Evolutionary conservation across 805 yeast species (phyloP).

Genomic region (Candida maris): DNA sequence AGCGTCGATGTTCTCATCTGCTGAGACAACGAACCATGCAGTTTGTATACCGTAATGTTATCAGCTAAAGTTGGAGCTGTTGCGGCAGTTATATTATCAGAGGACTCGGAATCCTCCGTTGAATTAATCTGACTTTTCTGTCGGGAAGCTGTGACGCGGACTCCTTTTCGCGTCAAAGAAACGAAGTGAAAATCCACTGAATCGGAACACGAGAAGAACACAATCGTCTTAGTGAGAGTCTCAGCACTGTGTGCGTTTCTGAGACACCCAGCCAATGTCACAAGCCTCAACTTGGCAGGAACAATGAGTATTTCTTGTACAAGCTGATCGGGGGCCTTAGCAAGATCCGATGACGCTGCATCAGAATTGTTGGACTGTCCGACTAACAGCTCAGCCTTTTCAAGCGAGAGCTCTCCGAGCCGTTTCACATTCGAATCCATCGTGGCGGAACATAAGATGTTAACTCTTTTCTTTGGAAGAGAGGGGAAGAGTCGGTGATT

Average conservation of each 20-base stretch:
- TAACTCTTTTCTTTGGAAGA: conserved; percentile 69
- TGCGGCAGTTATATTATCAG: conserved; percentile 36
- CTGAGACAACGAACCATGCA: conserved; percentile 91
- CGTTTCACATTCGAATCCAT: conserved; percentile 75
- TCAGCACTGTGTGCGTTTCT: conserved; percentile 41
- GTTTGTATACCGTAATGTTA: conserved; percentile 51
- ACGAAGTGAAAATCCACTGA: conserved; percentile 92
- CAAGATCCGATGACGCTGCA: conserved; percentile 25
- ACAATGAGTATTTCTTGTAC: conserved; percentile 76
- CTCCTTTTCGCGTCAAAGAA: conserved; percentile 62
- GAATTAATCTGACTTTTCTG: conserved; percentile 20
- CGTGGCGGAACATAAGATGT: conserved; percentile 92
- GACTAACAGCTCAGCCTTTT: conserved; percentile 68
- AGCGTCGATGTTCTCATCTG: conserved; percentile 77
- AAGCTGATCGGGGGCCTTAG: conserved; percentile 84
- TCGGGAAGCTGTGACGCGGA: conserved; percentile 21
- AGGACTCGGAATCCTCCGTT: conserved; percentile 7
- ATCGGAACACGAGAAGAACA: conserved; percentile 91
- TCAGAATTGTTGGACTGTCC: conserved; percentile 41
- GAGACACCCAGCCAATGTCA: conserved; percentile 67
- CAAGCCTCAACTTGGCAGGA: conserved; percentile 89
- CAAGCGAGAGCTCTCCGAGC: conserved; percentile 73
- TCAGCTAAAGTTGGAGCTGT: conserved; percentile 52
- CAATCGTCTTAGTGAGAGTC: conserved; percentile 54
- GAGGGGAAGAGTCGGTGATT: conserved; percentile 41